Conservation (phyloP, 345 rosid genomes). For the Durio zibethinus region DNA sequence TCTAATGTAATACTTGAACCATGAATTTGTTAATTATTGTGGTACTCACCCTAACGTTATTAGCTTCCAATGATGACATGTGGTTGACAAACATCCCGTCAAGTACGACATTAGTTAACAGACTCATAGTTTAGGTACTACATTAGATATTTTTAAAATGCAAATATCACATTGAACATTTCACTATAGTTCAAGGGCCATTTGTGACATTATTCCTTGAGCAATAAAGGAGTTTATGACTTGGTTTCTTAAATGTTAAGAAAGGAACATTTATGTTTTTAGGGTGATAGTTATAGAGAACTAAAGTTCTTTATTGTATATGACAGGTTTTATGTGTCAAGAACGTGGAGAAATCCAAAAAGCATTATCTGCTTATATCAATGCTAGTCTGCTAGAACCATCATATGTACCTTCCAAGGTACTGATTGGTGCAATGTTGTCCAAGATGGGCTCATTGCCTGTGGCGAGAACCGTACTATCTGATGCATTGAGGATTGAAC, state of each 20-base stretch:
- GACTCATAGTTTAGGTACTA: no score
- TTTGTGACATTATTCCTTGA: no score
- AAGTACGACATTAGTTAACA: no score
- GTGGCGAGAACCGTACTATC: conserved; percentile 83
- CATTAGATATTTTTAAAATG: no score
- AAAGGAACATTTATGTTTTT: background rate
- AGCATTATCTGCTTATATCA: conserved; percentile 50
- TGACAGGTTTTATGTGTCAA: conserved; percentile 65
- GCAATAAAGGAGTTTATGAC: background rate
- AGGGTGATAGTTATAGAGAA: background rate
- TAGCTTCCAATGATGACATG: no score
- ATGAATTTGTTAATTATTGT: no score
- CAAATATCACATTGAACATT: no score
- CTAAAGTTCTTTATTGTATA: background rate
- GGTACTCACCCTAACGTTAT: no score
- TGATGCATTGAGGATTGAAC: conserved; percentile 87
- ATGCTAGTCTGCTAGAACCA: conserved; percentile 59
- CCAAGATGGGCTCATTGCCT: conserved; percentile 61
- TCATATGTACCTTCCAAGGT: conserved; percentile 65
- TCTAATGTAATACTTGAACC: no score
- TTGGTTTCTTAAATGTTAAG: background rate
- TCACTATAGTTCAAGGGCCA: no score
- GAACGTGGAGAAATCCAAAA: conserved; percentile 56
- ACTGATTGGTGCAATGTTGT: conserved; percentile 51
- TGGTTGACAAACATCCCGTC: no score